Conservation (phyloP, 108 stramenopile genomes). For the Fistulifera solaris region DNA sequence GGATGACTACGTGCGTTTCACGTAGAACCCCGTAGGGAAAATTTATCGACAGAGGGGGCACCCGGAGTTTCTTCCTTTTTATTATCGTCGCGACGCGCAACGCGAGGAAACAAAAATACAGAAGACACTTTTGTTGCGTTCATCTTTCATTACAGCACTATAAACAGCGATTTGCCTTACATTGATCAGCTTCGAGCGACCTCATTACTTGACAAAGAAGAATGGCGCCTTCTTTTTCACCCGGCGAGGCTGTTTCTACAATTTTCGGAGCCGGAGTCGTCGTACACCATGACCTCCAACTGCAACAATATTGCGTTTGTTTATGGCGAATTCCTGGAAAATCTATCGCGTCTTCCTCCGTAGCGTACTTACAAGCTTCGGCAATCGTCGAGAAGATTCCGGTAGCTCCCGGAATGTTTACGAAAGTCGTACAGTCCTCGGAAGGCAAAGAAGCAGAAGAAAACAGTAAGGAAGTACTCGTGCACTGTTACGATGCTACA, state of each 20-base stretch:
- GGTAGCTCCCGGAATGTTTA: conserved; percentile 61
- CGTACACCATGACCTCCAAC: conserved; percentile 1
- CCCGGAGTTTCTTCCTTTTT: too few species aligned
- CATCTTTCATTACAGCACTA: too few species aligned
- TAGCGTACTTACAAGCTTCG: conserved; percentile 27
- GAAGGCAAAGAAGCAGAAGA: conserved; percentile 2
- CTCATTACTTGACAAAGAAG: too few species aligned
- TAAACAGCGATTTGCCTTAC: too few species aligned
- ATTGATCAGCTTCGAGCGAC: too few species aligned
- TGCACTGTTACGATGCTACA: conserved; percentile 1
- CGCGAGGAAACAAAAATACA: too few species aligned
- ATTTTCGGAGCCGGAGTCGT: conserved; percentile 64
- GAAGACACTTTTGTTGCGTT: too few species aligned
- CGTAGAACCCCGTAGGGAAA: too few species aligned
- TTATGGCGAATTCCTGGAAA: conserved; percentile 65
- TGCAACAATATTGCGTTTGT: conserved; percentile 9
- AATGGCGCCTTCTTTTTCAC: conserved; percentile 11
- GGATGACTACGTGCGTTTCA: too few species aligned
- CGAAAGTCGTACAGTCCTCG: conserved; percentile 13
- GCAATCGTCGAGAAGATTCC: conserved; percentile 20
- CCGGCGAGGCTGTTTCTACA: conserved; percentile 71
- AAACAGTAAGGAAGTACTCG: not conserved
- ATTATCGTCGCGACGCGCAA: too few species aligned
- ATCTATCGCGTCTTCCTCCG: conserved; percentile 50
- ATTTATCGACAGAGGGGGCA: too few species aligned